A percentile compares a stretch with the other conserved stretches of the same genome.
These are phyloP conservation scores for Colletotrichum falcatum DNA, from an alignment of 2,329 filamentous ascomycete genomes.

Conservation along the genomic window DNA sequence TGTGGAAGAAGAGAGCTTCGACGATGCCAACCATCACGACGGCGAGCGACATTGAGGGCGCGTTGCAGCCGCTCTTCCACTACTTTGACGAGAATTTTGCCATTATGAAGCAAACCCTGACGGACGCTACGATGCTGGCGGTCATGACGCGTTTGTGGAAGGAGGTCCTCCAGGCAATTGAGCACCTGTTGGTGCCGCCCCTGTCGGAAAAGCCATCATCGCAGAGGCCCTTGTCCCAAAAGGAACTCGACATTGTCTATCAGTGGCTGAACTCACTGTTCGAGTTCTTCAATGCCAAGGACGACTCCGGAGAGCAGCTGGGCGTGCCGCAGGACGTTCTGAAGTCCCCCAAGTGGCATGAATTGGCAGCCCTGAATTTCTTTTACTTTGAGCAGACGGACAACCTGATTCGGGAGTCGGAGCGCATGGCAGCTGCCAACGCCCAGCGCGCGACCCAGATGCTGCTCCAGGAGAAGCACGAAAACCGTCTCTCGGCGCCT, in stretches of 20 bases:
- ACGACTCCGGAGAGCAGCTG: slow-evolving; percentile 84
- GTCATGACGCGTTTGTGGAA: slow-evolving; percentile 99
- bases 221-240: slow-evolving; percentile 84
- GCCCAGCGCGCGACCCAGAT: slow-evolving; percentile 81
- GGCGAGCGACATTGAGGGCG: slow-evolving; percentile 80
- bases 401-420: slow-evolving; percentile 92
- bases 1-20: slow-evolving; percentile 72
- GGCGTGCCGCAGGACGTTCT: slow-evolving; percentile 92
- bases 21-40: slow-evolving; percentile 68
- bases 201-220: slow-evolving; percentile 93
- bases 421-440: slow-evolving; percentile 92
- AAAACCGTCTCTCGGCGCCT: slow-evolving; percentile 73
- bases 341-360: slow-evolving; percentile 98
- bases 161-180: slow-evolving; percentile 92
- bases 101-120: slow-evolving; percentile 97
- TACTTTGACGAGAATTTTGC: slow-evolving; percentile 99
- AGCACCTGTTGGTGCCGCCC: slow-evolving; percentile 89
- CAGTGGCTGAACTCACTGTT: slow-evolving; percentile 93
- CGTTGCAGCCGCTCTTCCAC: slow-evolving; percentile 84
- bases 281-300: slow-evolving; percentile 93
- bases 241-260: slow-evolving; percentile 94
- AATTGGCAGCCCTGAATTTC: slow-evolving; percentile 95
- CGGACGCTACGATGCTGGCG: slow-evolving; percentile 95
- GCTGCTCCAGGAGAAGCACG: slow-evolving; percentile 58
- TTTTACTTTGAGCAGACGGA: slow-evolving; percentile 97